Conservation (phyloP, 768 basidiomycete species). For the Hirschioporus abietinus region DNA sequence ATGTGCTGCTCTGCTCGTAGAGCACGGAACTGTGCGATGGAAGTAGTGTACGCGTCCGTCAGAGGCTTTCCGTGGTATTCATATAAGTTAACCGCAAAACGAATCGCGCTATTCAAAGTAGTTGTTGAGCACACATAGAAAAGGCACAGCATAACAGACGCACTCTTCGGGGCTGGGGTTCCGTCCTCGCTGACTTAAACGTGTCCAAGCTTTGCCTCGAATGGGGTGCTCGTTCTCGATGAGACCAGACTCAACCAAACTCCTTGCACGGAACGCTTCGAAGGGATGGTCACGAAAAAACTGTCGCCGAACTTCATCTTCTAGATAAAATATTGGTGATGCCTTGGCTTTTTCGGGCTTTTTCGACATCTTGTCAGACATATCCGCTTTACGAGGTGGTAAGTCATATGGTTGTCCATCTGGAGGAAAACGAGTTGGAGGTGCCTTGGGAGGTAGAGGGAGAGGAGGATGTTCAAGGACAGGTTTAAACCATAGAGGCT, state of each 20-base stretch:
- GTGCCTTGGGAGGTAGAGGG: slow-evolving; percentile 72
- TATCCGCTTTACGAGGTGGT: slow-evolving; percentile 5
- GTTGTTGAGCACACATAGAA: slow-evolving; percentile 3
- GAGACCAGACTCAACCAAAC: slow-evolving; percentile 64
- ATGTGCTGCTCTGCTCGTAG: slow-evolving; percentile 83
- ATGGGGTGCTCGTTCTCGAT: slow-evolving; percentile 54
- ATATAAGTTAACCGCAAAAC: slow-evolving; percentile 77
- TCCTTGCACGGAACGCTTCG: slow-evolving; percentile 80
- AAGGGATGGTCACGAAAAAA: slow-evolving; percentile 98
- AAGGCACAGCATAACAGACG: slow-evolving; percentile 25
- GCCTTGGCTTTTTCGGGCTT: slow-evolving; percentile 32
- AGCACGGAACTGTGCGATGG: slow-evolving; percentile 82
- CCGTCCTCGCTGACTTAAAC: slow-evolving; percentile 72
- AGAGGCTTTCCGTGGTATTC: slow-evolving; percentile 56
- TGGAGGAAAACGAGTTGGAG: slow-evolving; percentile 51
- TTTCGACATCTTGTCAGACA: slow-evolving; percentile 5
- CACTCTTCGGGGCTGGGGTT: slow-evolving; percentile 92
- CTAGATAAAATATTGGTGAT: slow-evolving; percentile 64
- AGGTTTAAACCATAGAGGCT: slow-evolving; percentile 81
- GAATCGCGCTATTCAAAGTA: slow-evolving; percentile 53
- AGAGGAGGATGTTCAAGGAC: slow-evolving; percentile 87
- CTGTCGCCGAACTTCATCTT: slow-evolving; percentile 81
- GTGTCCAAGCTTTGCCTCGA: slow-evolving; percentile 63
- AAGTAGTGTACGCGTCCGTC: slow-evolving; percentile 72
- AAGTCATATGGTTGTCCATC: slow-evolving; percentile 50